Conservation (phyloP, 768 basidiomycete genomes). For the Podaxis sp. region DNA sequence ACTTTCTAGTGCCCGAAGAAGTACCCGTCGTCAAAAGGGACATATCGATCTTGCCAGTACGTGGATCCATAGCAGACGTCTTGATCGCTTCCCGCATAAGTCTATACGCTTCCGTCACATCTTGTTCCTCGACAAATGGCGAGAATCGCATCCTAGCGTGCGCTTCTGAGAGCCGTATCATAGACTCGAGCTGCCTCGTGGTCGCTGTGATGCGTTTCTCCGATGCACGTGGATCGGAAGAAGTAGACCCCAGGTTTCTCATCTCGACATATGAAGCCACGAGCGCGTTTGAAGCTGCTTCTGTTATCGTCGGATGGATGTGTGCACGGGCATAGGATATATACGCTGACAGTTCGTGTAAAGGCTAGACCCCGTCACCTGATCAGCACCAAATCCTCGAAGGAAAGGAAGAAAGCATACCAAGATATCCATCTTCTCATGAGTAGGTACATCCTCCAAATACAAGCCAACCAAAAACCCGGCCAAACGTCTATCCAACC, state of each 20-base stretch:
- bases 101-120: conserved; percentile 90
- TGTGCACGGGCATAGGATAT: conserved; percentile 90
- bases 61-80: conserved; percentile 92
- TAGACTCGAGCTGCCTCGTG: conserved; percentile 93
- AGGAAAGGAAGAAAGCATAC: conserved; percentile 38
- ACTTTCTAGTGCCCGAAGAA: conserved; percentile 78
- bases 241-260: conserved; percentile 70
- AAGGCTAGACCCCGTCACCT: conserved; percentile 50
- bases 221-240: conserved; percentile 74
- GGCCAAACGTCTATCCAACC: conserved; percentile 80
- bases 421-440: conserved; percentile 67
- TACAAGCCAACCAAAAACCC: conserved; percentile 93
- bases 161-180: conserved; percentile 95
- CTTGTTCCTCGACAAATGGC: conserved; percentile 78
- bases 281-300: conserved; percentile 81
- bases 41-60: conserved; percentile 97
- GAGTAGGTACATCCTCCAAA: conserved; percentile 82
- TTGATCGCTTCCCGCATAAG: conserved; percentile 96
- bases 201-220: conserved; percentile 98
- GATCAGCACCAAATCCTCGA: neutral
- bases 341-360: conserved; percentile 90
- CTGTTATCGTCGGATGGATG: conserved; percentile 83
- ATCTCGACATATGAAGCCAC: conserved; percentile 91
- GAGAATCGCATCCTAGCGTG: conserved; percentile 97
- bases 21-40: conserved; percentile 94